Base-by-base conservation (phyloP, 1,284 basidiomycete species). In the Pseudozyma pruni region DNA sequence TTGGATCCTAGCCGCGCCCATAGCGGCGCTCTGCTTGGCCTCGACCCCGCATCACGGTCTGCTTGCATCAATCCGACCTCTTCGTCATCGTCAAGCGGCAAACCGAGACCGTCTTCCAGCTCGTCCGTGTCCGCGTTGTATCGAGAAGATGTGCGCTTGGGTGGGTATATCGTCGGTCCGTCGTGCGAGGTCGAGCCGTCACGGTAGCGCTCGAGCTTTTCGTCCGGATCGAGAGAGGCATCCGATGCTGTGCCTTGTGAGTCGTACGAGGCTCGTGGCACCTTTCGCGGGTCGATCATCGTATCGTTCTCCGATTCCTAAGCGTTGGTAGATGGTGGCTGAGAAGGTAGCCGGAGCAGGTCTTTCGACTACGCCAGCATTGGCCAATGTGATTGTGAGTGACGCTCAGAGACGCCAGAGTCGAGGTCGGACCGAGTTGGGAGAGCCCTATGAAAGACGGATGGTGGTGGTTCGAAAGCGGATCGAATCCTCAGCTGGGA, bases 41-140 rank as follows among this genome's bases (percentile, higher is more conserved):
- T 14, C 8, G 11, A 19, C 10, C 54, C 29, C 7, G 37, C 33
- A 38, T 57, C 54, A 22, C 75, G 34, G 23, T 75, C 71, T 0
- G 37, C 50, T 37, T 74, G 66, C 74, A 77, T 77, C 17, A 77
- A 37, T 2, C 74, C 67, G 4, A 75, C 75, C 33, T 56, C 33
- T 35, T 77, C 74, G 9, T 77, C 74, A 20, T 77, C 75, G 29
- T 77, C 72, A 2, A 70, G 33, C 16, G 25, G 29, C 27, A 62
- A 5, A 14, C 49, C 54, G 0, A 51, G 17, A 2, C 42, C 54
- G 9, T 42, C 58, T 19, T 50, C 50, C 4, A 53, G 22, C 13
- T 55, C 61, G 16, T 64, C 53, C 1, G 16, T 39, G 3, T 49
- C 42, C 10, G 32, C 19, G n/a, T 31, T 27, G 32, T 59, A 45